Percentiles rank a stretch among this genome's conserved stretches.
Evolutionary conservation across 2,329 filamentous ascomycete genomes (phyloP).

Genomic region (Fusarium ambrosium): DNA sequence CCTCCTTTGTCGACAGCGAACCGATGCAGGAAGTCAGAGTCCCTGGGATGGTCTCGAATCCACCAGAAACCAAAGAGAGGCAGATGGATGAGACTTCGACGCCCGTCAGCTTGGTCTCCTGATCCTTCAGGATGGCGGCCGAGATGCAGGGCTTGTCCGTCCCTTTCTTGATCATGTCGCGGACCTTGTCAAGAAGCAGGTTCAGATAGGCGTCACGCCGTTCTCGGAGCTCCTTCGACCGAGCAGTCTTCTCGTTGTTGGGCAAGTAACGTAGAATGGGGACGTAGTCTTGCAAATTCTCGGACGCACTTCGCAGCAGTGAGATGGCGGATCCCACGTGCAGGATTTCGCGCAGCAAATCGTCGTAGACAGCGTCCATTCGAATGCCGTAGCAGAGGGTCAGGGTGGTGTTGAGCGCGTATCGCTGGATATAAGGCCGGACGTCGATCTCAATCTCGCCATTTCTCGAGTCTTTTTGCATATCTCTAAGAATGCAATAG

Average conservation of each 20-base stretch:
- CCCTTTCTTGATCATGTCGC: slow-evolving; percentile 52
- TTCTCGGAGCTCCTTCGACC: slow-evolving; percentile 61
- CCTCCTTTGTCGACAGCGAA: slow-evolving; percentile 61
- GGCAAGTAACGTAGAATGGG: slow-evolving; percentile 64
- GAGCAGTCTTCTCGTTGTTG: slow-evolving; percentile 64
- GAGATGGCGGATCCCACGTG: slow-evolving; percentile 66
- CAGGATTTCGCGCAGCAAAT: slow-evolving; percentile 64
- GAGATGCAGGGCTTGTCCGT: slow-evolving; percentile 68
- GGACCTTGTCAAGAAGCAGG: slow-evolving; percentile 62
- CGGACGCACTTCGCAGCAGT: slow-evolving; percentile 62
- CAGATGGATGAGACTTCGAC: slow-evolving; percentile 68
- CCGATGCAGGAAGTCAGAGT: slow-evolving; percentile 66
- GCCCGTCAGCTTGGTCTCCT: slow-evolving; percentile 65
- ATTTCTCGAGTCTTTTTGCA: slow-evolving; percentile 58
- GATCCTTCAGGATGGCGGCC: slow-evolving; percentile 66
- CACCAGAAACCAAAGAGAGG: slow-evolving; percentile 65
- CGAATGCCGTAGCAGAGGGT: slow-evolving; percentile 68
- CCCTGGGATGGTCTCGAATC: slow-evolving; percentile 68
- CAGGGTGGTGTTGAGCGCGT: slow-evolving; percentile 66
- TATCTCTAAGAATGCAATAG: slow-evolving; percentile 63
- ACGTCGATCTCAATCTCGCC: slow-evolving; percentile 59
- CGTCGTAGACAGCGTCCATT: slow-evolving; percentile 67
- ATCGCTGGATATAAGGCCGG: slow-evolving; percentile 66
- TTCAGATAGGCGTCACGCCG: slow-evolving; percentile 65
- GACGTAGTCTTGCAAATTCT: slow-evolving; percentile 68